Evolutionary conservation across 2,329 filamentous ascomycete species (phyloP).

Genomic region (Paraconiothyrium brasiliense): DNA sequence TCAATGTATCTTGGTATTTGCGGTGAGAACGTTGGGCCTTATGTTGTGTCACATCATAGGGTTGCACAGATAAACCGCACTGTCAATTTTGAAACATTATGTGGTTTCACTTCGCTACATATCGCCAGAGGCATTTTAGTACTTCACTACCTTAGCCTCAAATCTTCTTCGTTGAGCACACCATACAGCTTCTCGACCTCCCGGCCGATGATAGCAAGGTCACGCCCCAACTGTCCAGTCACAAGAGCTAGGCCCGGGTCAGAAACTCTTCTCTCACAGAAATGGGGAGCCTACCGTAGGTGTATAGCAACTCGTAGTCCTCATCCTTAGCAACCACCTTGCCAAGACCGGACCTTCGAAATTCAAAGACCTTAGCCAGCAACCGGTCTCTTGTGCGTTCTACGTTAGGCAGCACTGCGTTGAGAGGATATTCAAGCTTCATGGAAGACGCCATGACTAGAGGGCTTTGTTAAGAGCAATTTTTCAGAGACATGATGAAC

Average conservation of each 20-base stretch:
- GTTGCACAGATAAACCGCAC: too few species aligned
- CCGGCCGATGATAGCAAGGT: conserved; percentile 63
- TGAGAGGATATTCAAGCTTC: conserved; percentile 93
- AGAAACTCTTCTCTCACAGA: background rate
- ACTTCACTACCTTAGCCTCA: conserved; percentile 58
- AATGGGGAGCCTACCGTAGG: conserved; percentile 70
- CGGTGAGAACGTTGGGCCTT: background rate
- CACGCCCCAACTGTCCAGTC: conserved; percentile 66
- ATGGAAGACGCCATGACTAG: conserved; percentile 87
- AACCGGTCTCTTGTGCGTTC: conserved; percentile 82
- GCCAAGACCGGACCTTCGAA: conserved; percentile 73
- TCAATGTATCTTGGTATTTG: background rate
- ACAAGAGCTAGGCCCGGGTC: conserved; percentile 62
- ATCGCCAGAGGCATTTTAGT: background rate
- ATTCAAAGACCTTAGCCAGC: conserved; percentile 87
- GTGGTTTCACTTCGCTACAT: background rate
- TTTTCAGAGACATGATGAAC: conserved; percentile 24
- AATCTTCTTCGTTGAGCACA: conserved; percentile 67
- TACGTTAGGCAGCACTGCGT: conserved; percentile 86
- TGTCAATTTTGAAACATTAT: too few species aligned
- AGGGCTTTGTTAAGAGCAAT: conserved; percentile 23
- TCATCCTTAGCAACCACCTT: conserved; percentile 68
- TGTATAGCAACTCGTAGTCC: conserved; percentile 92
- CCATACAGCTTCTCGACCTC: conserved; percentile 70
- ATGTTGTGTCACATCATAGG: too few species aligned